Evolutionary conservation across 2,329 filamentous ascomycete species (phyloP), one percentile per base, ranked within the genome.

Genomic region (Helicocarpus griseus): DNA sequence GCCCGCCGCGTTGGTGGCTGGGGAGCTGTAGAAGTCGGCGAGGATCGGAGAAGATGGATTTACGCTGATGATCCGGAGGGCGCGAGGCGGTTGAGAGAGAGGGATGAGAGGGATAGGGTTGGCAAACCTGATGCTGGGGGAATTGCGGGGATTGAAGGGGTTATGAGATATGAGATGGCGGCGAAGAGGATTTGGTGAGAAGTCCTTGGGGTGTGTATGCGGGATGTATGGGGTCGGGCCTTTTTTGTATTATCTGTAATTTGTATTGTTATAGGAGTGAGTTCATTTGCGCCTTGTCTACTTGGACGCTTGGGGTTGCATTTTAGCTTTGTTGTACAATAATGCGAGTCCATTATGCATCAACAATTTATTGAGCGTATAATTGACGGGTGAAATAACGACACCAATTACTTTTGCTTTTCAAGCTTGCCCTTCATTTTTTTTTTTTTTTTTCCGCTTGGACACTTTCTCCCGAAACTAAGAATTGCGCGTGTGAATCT

Each of bases 121-220:
- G 70, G 66, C 53, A 77, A 77, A 41, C 75, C 80, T 49, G 78
- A 78, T 66, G 79, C 77, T 65, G 83, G 73, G 66, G 80, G 70
- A 65, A 82, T 61, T 52, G 59, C 80, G 53, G 81, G 80, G 65
- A 81, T 81, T 69, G 86, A 77, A 62, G 81, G 72, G 65, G 88
- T 82, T 56, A 81, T 77, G 60, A 78, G 93, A 61, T 98, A 96
- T 72, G 89, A 89, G 65, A 96, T 97, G 93, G 85, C 89, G 60
- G 88, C 89, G 0, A 97, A 96, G 77, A 79, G 93, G 65, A 98
- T 98, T 61, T 98, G 93, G 93, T 97, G 60, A 67, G 14, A 19
- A 14, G n/a, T n/a, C n/a, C n/a, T n/a, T 2, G 24, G 13, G 24
- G 17, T 2, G 9, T 9, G 14, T 11, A 22, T 13, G 24, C n/a